Percentiles rank a stretch among this genome's conserved stretches.
These are phyloP conservation scores for Aspergillus nidulans DNA, from an alignment of 495 filamentous ascomycete genomes.

Conservation along the genomic window DNA sequence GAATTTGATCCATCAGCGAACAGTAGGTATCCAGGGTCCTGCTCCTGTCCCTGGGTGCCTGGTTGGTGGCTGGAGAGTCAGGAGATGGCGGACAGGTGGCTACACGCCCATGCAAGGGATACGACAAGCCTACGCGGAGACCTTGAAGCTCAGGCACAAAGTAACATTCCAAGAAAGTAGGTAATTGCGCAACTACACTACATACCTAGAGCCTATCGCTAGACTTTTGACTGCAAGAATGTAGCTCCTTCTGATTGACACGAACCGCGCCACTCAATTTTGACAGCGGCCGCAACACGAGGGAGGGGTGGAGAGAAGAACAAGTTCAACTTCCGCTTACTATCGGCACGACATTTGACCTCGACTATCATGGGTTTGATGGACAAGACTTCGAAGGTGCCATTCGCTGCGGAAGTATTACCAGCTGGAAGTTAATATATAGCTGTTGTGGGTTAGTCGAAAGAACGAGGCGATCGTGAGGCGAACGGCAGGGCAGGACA, in stretches of 20 bases:
- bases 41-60: background rate
- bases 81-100: background rate
- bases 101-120: conserved; percentile 1
- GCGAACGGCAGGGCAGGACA: background rate
- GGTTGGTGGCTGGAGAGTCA: background rate
- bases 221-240: conserved; percentile 19
- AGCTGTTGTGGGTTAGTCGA: background rate
- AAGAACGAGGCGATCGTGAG: too few species aligned
- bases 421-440: background rate
- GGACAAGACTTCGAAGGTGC: conserved; percentile 50
- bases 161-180: background rate
- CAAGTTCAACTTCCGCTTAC: conserved; percentile 26
- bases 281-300: conserved; percentile 46
- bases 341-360: conserved; percentile 47
- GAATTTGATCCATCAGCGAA: background rate
- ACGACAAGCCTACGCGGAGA: background rate
- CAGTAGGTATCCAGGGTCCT: background rate
- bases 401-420: conserved; percentile 1
- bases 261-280: conserved; percentile 38
- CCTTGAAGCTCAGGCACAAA: background rate
- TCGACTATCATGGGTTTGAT: conserved; percentile 46
- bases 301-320: conserved; percentile 29
- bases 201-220: background rate
- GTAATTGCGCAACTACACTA: background rate
- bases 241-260: conserved; percentile 50